Evolutionary conservation across 2,329 filamentous ascomycete genomes (phyloP).

Genomic region (Geosmithia putterillii): DNA sequence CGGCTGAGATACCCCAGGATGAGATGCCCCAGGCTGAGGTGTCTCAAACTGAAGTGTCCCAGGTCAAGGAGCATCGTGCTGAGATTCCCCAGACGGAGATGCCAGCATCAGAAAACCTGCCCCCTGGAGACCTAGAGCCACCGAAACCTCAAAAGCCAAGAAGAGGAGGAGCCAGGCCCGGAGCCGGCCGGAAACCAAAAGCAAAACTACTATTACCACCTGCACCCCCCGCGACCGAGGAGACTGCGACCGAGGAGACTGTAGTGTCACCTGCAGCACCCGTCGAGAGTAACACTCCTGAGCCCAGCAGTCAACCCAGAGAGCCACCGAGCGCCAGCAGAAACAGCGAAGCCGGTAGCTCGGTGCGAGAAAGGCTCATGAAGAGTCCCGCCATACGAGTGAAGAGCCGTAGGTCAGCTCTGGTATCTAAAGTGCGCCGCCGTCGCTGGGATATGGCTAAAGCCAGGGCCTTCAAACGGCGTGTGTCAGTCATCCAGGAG

Average conservation of each 20-base stretch:
- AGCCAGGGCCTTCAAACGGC: neutral
- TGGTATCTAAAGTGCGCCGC: neutral
- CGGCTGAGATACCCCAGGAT: too few relatives aligned
- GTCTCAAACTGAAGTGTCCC: too few relatives aligned
- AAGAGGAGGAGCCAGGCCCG: neutral
- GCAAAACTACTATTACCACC: neutral
- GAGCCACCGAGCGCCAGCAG: neutral
- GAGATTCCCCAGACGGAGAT: neutral
- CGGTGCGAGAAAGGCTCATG: neutral
- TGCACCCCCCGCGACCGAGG: neutral
- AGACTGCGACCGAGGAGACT: too few relatives aligned
- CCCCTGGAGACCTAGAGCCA: neutral
- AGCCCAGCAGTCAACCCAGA: neutral
- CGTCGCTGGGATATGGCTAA: neutral
- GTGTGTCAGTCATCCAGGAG: neutral
- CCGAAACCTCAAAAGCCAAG: neutral
- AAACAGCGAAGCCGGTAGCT: neutral
- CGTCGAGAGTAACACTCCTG: too few relatives aligned
- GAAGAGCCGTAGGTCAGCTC: neutral
- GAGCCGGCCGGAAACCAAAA: neutral
- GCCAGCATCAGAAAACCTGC: neutral
- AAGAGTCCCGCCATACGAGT: neutral
- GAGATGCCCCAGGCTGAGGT: too few relatives aligned
- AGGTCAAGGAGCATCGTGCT: too few relatives aligned
- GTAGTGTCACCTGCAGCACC: too few relatives aligned